These are phyloP conservation scores for Prunus campanulata DNA, from an alignment of 306 rosid genomes.

Conservation along the genomic window DNA sequence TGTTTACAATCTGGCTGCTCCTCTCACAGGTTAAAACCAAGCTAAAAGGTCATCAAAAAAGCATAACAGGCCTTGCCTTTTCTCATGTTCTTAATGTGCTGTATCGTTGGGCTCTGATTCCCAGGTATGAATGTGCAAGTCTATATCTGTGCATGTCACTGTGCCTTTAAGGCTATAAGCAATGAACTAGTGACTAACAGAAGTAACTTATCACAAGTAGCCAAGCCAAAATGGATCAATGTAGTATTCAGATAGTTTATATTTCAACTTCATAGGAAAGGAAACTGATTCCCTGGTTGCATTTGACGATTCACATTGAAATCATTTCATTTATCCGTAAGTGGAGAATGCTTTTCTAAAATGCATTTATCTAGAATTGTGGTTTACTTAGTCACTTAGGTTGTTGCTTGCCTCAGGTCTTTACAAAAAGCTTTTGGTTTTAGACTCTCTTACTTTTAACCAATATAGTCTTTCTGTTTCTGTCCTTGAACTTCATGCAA, in stretches of 20 bases:
- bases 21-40: no score
- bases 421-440: not conserved
- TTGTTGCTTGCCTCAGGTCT: not conserved
- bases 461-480: not conserved
- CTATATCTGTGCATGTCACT: no score
- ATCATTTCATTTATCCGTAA: not conserved
- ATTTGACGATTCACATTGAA: not conserved
- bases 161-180: no score
- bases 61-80: no score
- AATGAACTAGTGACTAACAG: no score
- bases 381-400: not conserved
- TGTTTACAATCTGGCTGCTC: no score
- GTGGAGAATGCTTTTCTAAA: conserved; percentile 1
- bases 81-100: not conserved
- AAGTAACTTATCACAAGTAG: no score
- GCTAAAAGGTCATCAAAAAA: no score
- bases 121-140: no score
- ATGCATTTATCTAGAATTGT: not conserved
- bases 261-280: not conserved
- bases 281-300: not conserved
- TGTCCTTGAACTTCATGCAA: not conserved
- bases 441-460: not conserved
- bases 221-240: no score
- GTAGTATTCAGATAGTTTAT: not conserved
- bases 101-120: no score